Base-by-base conservation (phyloP, 2,329 filamentous ascomycete genomes). In the Podosphaera xanthii region DNA sequence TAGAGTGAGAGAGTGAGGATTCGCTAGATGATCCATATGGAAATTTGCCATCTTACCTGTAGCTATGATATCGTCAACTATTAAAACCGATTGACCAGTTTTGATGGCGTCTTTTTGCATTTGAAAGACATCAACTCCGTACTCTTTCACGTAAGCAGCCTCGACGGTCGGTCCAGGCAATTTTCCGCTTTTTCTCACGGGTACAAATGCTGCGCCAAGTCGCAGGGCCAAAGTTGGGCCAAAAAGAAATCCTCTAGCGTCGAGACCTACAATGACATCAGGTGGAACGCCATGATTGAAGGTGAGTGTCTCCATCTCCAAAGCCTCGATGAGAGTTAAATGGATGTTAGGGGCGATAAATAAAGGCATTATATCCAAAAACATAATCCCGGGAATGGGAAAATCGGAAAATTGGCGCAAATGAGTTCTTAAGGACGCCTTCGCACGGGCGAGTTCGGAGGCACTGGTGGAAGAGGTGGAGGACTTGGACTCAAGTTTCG, bases 51-150 rank as follows among this genome's bases (percentile, higher is more conserved):
- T 42, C 84, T 71, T 77, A 95, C 91, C 91, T 64, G 92, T 98
- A 60, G 92, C 92, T 74, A 98, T 97, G 69, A 98, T 94, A 71
- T 98, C 92, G 72, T 98, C 92, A 38, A 98, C 89, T 64, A 98
- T 79, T 62, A 98, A 75, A 60, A 95, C 91, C 71, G 84, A 90
- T 75, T 95, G 87, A 42, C 90, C 90, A 58, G 81, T 77, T 74
- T 86, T 83, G 68, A 98, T 83, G 52, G 84, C 84, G 71, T 86
- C 89, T 65, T 79, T 76, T 76, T 98, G 92, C 76, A 98, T 94
- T 78, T 97, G 87, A 76, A 98, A 97, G 70, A 84, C 84, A 71
- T 98, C 92, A 72, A 83, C 79, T 63, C 92, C 92, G 69, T 98
- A 98, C 73, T 98, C 92, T 78, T 98, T 98, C 73, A 89, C 76